Evolutionary conservation across 192 early-diverging fungal genomes (phyloP).

Genomic region (Lunasporangiospora selenospora): DNA sequence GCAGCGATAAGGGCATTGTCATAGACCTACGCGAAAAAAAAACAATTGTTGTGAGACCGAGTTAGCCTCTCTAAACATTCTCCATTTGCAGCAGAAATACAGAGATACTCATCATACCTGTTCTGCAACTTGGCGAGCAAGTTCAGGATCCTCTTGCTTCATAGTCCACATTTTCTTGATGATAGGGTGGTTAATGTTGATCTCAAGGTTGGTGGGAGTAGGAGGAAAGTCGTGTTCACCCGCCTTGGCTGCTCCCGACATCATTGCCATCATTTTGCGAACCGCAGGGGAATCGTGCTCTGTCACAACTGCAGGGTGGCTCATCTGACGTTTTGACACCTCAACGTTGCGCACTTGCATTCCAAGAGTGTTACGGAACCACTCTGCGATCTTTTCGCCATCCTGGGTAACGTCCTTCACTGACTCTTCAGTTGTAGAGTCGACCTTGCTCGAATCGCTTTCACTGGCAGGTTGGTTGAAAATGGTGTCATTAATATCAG

Average conservation of each 20-base stretch:
- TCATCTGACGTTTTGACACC: slow-evolving; percentile 74
- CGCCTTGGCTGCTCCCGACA: slow-evolving; percentile 61
- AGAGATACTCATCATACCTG: too few relatives aligned
- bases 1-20: slow-evolving; percentile 83
- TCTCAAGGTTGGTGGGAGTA: slow-evolving; percentile 74
- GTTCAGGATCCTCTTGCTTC: slow-evolving; percentile 60
- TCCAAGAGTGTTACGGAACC: slow-evolving; percentile 70
- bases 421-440: slow-evolving; percentile 4
- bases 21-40: slow-evolving; percentile 45
- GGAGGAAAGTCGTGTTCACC: slow-evolving; percentile 55
- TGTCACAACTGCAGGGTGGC: slow-evolving; percentile 75
- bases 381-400: slow-evolving; percentile 57
- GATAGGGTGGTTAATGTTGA: slow-evolving; percentile 74
- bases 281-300: slow-evolving; percentile 79
- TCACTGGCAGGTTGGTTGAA: slow-evolving; percentile 27
- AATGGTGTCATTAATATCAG: slow-evolving; percentile 53
- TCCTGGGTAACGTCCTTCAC: slow-evolving; percentile 50
- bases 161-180: slow-evolving; percentile 70
- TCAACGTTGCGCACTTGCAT: slow-evolving; percentile 69
- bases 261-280: slow-evolving; percentile 71
- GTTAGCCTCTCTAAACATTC: too few relatives aligned
- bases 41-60: not conserved
- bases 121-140: slow-evolving; percentile 71
- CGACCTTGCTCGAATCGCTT: not conserved
- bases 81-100: too few relatives aligned